Conservation (phyloP, 2,329 filamentous ascomycete species). For the Aspergillus sp. region DNA sequence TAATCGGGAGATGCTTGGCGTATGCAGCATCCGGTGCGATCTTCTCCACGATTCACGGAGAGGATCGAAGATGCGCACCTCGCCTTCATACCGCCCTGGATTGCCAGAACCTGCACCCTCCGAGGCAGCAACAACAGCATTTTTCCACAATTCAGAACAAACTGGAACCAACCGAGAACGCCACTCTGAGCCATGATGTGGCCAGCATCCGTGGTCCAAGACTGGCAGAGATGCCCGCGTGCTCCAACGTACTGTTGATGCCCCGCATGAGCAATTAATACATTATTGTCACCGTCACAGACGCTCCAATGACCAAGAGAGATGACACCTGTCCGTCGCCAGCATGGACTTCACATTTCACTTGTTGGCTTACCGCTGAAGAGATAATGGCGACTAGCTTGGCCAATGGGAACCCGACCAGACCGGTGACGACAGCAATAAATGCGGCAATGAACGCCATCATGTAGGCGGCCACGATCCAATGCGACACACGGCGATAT, state of each 20-base stretch:
- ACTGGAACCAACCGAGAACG: conserved; percentile 4
- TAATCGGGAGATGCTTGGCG: background rate
- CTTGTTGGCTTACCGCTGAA: conserved; percentile 5
- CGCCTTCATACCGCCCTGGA: conserved; percentile 2
- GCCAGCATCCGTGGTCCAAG: conserved; percentile 9
- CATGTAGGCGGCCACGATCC: no score
- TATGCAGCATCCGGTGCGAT: conserved; percentile 1
- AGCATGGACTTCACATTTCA: conserved; percentile 1
- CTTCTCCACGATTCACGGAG: background rate
- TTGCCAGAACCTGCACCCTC: conserved; percentile 4
- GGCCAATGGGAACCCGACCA: conserved; percentile 6
- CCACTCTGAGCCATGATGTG: conserved; percentile 8
- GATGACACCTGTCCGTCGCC: conserved; percentile 2
- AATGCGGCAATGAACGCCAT: conserved; percentile 5
- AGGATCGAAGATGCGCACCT: background rate
- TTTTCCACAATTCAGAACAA: conserved; percentile 9
- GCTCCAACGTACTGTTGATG: conserved; percentile 2
- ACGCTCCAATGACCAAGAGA: conserved; percentile 7
- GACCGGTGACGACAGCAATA: conserved; percentile 6
- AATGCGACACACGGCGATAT: no score
- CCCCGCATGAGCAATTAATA: conserved; percentile 5
- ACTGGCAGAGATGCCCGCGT: conserved; percentile 4
- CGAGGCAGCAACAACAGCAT: conserved; percentile 8
- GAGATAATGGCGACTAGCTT: conserved; percentile 7
- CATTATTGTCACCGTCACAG: conserved; percentile 8